Evolutionary conservation across 164 flowering plant species (phyloP), one percentile per base, ranked within the genome.

Genomic region (Echeveria elegans): DNA sequence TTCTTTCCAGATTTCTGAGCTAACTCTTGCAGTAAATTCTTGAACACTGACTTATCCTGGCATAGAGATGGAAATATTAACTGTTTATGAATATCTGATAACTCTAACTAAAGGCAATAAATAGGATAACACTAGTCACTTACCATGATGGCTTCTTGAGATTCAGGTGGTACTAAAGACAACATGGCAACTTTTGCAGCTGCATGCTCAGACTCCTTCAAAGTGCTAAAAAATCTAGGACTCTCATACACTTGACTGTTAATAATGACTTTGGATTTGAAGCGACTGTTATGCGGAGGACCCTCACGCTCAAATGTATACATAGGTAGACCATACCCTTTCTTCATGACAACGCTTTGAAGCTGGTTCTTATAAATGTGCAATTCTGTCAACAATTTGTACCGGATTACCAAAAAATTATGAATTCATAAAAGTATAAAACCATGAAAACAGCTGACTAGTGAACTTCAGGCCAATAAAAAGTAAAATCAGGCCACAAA

Each of bases 141-240:
- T 56, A 63, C 64, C 48, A 59, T 2, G 74, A 82, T 80, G 38
- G 64, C 92, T 84, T 83, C 86, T 77, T 74, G 78, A 68, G 47
- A 64, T 48, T 68, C 79, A 67, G 65, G 76, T 5, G 72, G 66
- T 0, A 75, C 65, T 75, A 92, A 71, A 6, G 86, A 76, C 43
- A 48, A 65, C 48, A 88, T 74, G 71, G 96, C 98, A 69, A 70
- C 76, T 78, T 77, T 80, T n/a, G 98, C 92, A 61, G 64, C 64
- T n/a, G 36, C 64, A 14, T 61, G 36, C n/a, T 61, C 38, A 61
- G 64, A 28, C 31, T 61, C 64, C 24, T 61, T 61, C 7, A 61
- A 36, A 7, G 36, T 31, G 23, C 11, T n/a, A 31, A 36, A 31
- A n/a, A 31, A n/a, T 5, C 21, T 19, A 0, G 38, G 8, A 61